Conservation (phyloP, 306 rosid genomes). For the Quercus dentata region DNA sequence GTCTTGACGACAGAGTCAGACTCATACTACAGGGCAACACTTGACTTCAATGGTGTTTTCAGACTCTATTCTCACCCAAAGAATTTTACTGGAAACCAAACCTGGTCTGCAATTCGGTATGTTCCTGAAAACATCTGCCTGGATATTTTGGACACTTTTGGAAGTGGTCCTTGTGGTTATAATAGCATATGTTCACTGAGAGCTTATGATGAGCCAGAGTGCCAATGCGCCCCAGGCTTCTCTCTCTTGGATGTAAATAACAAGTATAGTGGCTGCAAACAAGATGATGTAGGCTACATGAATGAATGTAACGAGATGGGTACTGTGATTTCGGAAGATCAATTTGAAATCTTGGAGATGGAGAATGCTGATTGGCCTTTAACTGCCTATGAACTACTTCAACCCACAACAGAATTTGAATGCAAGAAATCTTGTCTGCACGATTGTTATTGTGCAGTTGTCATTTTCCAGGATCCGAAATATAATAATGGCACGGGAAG, state of each 20-base stretch:
- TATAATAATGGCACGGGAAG: background rate
- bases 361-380: background rate
- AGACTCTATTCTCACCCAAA: background rate
- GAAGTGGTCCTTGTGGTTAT: constrained; percentile 2
- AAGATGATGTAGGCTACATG: background rate
- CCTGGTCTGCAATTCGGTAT: background rate
- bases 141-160: background rate
- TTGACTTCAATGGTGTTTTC: background rate
- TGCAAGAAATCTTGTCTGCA: background rate
- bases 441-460: background rate
- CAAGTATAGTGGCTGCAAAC: background rate
- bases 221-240: background rate
- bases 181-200: background rate
- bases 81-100: background rate
- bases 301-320: background rate
- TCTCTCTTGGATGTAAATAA: background rate
- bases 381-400: background rate
- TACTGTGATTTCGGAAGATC: background rate
- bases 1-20: background rate
- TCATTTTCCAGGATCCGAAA: background rate
- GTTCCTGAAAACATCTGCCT: background rate
- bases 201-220: background rate
- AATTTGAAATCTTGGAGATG: background rate
- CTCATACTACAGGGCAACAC: background rate
- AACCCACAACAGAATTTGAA: background rate